Percentiles rank a stretch among this genome's conserved stretches.
phyloP scores from a whole-genome alignment of 345 rosid species.

The Brassica juncea region DNA sequence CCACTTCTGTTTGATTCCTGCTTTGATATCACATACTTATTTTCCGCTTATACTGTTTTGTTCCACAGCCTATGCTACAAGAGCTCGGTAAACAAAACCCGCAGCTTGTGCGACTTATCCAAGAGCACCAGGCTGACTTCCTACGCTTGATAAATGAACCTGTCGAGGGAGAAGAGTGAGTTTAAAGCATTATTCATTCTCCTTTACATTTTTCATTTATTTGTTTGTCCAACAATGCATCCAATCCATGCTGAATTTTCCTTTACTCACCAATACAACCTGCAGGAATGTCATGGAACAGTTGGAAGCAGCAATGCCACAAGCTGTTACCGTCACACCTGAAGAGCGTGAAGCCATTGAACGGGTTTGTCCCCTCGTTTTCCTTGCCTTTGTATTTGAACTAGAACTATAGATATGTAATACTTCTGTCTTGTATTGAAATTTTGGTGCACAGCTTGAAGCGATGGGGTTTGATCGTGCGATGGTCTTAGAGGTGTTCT shows the following conservation, averaged over 20 bases:
- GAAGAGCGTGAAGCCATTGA: slow-evolving; percentile 96
- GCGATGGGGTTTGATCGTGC: slow-evolving; percentile 90
- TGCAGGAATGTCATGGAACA: slow-evolving; percentile 68
- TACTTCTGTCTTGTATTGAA: not conserved
- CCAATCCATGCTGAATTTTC: slow-evolving; percentile 2
- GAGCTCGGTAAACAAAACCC: slow-evolving; percentile 96
- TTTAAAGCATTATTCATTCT: slow-evolving; percentile 12
- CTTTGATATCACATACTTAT: not conserved
- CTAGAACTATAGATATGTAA: not conserved
- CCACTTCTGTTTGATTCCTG: not conserved
- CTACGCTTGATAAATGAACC: slow-evolving; percentile 89
- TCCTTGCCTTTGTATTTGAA: not conserved
- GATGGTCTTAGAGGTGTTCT: slow-evolving; percentile 75
- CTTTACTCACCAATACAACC: not conserved
- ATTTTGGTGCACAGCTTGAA: slow-evolving; percentile 56
- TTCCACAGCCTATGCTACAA: slow-evolving; percentile 89
- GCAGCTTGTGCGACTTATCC: slow-evolving; percentile 76
- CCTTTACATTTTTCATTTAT: not conserved
- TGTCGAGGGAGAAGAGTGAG: slow-evolving; percentile 91
- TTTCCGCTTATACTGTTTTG: slow-evolving; percentile 2
- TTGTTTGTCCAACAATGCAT: not conserved
- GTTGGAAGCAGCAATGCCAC: slow-evolving; percentile 84
- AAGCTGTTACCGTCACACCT: slow-evolving; percentile 78
- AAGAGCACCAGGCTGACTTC: slow-evolving; percentile 91
- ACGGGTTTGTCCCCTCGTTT: slow-evolving; percentile 53